Evolutionary conservation across 805 yeast genomes (phyloP).

Genomic region (Starmerella floris): DNA sequence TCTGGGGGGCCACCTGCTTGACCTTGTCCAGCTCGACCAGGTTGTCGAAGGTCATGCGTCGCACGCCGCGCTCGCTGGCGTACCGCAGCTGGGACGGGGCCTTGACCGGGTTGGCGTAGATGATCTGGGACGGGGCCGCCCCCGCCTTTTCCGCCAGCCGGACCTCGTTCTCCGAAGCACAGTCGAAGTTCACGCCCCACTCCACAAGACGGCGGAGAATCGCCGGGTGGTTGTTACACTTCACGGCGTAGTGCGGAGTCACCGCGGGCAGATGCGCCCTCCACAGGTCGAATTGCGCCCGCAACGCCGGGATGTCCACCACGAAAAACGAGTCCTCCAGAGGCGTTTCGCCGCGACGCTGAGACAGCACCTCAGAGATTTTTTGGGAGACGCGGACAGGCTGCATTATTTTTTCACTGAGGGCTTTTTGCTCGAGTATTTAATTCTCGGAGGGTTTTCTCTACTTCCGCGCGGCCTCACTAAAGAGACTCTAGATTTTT

Average conservation of each 20-base stretch:
- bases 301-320: constrained; percentile 67
- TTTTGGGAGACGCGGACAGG: background rate
- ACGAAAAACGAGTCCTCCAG: constrained; percentile 73
- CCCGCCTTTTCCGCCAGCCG: constrained; percentile 43
- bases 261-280: constrained; percentile 49
- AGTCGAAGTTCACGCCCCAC: constrained; percentile 72
- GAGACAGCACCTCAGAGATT: constrained; percentile 1
- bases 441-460: too few relatives aligned
- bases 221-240: constrained; percentile 66
- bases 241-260: constrained; percentile 85
- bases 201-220: constrained; percentile 45
- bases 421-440: background rate
- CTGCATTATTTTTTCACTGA: background rate
- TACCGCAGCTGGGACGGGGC: constrained; percentile 66
- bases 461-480: too few relatives aligned
- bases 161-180: constrained; percentile 84
- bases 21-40: constrained; percentile 70
- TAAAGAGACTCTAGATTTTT: too few relatives aligned
- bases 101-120: constrained; percentile 92
- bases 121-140: constrained; percentile 45
- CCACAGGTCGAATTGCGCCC: constrained; percentile 56
- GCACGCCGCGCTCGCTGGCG: constrained; percentile 44
- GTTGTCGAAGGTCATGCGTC: constrained; percentile 80
- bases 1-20: constrained; percentile 50
- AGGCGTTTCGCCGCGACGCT: constrained; percentile 3